Evolutionary conservation across 192 early-diverging fungal genomes (phyloP).

Genomic region (Backusella tarrabulga): DNA sequence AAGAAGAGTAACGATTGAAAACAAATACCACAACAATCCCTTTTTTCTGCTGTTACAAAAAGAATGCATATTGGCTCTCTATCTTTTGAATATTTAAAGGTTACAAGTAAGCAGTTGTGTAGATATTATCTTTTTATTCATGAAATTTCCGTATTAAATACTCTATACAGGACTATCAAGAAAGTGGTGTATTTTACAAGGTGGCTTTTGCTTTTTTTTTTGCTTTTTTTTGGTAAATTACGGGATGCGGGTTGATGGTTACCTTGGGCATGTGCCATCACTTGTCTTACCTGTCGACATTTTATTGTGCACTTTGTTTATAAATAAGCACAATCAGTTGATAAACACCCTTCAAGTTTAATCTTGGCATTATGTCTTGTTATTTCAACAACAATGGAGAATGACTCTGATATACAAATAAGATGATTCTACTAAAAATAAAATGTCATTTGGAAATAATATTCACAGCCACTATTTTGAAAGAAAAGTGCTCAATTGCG

Average conservation of each 20-base stretch:
- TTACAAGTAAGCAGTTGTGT: neutral
- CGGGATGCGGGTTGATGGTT: neutral
- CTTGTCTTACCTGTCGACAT: constrained; percentile 5
- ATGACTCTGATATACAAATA: neutral
- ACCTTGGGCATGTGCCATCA: constrained; percentile 3
- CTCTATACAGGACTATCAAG: neutral
- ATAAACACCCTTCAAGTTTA: neutral
- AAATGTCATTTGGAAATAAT: neutral
- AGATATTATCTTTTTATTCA: neutral
- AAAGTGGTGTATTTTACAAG: neutral
- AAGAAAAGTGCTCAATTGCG: neutral
- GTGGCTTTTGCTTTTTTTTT: neutral
- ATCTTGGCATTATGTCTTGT: neutral
- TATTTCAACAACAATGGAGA: neutral
- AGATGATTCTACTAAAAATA: neutral
- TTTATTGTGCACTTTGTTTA: neutral
- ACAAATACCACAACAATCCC: neutral
- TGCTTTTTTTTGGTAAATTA: neutral
- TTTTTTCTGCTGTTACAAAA: neutral
- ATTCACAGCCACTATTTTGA: neutral
- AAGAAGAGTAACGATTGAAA: neutral
- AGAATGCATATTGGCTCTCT: neutral
- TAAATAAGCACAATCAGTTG: neutral
- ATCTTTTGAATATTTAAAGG: neutral
- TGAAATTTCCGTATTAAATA: neutral